Evolutionary conservation across 108 stramenopile genomes (phyloP).

Genomic region (Fistulifera pelliculosa): DNA sequence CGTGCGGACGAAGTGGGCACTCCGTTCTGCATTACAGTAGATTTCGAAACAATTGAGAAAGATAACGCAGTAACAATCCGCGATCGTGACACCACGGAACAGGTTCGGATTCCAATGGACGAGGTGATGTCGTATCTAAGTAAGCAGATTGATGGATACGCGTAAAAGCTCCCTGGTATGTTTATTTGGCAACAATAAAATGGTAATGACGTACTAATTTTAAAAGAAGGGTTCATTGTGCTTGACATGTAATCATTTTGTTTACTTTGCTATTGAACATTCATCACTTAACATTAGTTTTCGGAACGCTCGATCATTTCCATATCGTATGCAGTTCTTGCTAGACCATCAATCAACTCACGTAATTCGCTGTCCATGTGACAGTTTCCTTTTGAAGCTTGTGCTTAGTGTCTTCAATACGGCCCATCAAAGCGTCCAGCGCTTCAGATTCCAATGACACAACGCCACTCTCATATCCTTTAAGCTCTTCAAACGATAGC

Average conservation of each 20-base stretch:
- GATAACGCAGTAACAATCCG: constrained; percentile 91
- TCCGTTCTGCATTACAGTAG: constrained; percentile 95
- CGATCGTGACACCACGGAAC: constrained; percentile 91
- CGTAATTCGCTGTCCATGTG: constrained; percentile 17
- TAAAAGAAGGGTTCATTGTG: too few species aligned
- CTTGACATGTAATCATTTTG: too few species aligned
- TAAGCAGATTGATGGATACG: constrained; percentile 64
- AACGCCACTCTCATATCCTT: constrained; percentile 13
- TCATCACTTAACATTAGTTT: not conserved
- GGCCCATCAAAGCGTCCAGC: constrained; percentile 31
- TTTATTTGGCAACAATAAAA: too few species aligned
- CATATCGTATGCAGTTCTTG: constrained; percentile 27
- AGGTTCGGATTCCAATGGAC: constrained; percentile 82
- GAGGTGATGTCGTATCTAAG: constrained; percentile 80
- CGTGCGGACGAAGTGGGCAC: constrained; percentile 92
- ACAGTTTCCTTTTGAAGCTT: constrained; percentile 15
- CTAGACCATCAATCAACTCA: constrained; percentile 33
- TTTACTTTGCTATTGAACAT: not conserved
- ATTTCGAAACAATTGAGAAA: constrained; percentile 91
- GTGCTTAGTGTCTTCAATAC: constrained; percentile 33
- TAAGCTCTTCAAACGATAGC: too few species aligned
- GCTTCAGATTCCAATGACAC: constrained; percentile 33
- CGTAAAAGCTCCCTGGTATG: too few species aligned
- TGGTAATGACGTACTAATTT: too few species aligned
- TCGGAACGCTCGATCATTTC: constrained; percentile 3